Percentiles rank a stretch among this genome's conserved stretches.
Conservation (phyloP, 495 filamentous ascomycete genomes). For the Xylaria palmicola region DNA sequence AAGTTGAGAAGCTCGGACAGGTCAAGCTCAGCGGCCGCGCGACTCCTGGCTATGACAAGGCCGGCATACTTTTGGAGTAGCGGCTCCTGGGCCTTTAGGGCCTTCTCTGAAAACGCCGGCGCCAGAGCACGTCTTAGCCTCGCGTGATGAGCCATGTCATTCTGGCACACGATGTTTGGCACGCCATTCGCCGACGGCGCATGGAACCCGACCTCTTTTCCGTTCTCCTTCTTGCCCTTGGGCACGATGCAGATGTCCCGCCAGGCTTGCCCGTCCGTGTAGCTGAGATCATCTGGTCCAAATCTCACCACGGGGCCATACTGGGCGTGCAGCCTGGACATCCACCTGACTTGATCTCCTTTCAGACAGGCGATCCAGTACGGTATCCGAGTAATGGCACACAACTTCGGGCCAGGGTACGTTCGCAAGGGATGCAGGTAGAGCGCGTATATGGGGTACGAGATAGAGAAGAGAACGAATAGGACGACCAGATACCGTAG, state of each 20-base stretch:
- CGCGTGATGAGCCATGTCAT: conserved; percentile 17
- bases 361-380: conserved; percentile 18
- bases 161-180: conserved; percentile 12
- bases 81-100: conserved; percentile 44
- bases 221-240: conserved; percentile 15
- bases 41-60: conserved; percentile 28
- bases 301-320: conserved; percentile 46
- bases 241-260: conserved; percentile 47
- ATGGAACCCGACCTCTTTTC: conserved; percentile 14
- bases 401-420: conserved; percentile 18
- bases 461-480: not conserved
- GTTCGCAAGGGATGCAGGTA: conserved; percentile 16
- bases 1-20: conserved; percentile 31
- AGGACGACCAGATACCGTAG: not conserved
- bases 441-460: conserved; percentile 11
- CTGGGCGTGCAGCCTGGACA: conserved; percentile 33
- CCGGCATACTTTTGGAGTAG: conserved; percentile 45
- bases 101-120: conserved; percentile 47
- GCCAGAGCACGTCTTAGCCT: conserved; percentile 36
- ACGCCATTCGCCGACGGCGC: conserved; percentile 13
- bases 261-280: conserved; percentile 41
- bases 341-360: conserved; percentile 19
- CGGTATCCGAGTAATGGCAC: conserved; percentile 16
- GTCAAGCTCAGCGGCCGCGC: conserved; percentile 30
- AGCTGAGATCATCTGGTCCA: conserved; percentile 43